Evolutionary conservation across 1,284 basidiomycete species (phyloP).

Genomic region (Meripilus lineatus): DNA sequence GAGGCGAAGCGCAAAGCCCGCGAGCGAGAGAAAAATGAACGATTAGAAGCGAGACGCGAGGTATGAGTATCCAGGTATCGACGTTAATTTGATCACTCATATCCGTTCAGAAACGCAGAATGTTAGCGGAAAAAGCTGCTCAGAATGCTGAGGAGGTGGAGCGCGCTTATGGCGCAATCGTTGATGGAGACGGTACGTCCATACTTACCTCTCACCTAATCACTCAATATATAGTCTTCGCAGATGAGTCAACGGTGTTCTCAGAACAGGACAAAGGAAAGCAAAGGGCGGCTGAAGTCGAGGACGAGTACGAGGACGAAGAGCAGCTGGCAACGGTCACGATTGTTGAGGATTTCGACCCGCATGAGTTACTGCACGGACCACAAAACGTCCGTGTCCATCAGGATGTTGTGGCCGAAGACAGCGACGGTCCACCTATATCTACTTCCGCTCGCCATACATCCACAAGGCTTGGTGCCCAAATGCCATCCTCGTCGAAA

Average conservation of each 20-base stretch:
- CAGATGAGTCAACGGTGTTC: conserved; percentile 28
- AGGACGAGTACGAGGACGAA: conserved; percentile 70
- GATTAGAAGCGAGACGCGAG: conserved; percentile 63
- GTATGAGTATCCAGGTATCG: conserved; percentile 33
- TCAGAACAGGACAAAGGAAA: conserved; percentile 18
- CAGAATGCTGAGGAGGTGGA: conserved; percentile 71
- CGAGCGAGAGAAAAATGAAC: conserved; percentile 64
- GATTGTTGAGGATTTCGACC: conserved; percentile 77
- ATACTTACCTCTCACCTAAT: neutral
- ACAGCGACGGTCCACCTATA: neutral
- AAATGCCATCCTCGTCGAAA: conserved; percentile 2
- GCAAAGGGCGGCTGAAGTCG: conserved; percentile 32
- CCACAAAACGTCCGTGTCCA: conserved; percentile 12
- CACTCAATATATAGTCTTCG: conserved; percentile 13
- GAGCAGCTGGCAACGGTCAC: conserved; percentile 79
- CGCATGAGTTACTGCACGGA: conserved; percentile 51
- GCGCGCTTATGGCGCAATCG: conserved; percentile 55
- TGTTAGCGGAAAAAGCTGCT: conserved; percentile 63
- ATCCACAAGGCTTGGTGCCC: neutral
- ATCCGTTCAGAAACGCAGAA: conserved; percentile 52
- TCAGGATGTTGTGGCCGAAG: neutral
- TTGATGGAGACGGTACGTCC: conserved; percentile 32
- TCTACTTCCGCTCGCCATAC: neutral
- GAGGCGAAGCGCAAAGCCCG: conserved; percentile 62
- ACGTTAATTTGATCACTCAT: conserved; percentile 8